Evolutionary conservation across 2,329 filamentous ascomycete species (phyloP).

Genomic region (Penicillium janthinellum): DNA sequence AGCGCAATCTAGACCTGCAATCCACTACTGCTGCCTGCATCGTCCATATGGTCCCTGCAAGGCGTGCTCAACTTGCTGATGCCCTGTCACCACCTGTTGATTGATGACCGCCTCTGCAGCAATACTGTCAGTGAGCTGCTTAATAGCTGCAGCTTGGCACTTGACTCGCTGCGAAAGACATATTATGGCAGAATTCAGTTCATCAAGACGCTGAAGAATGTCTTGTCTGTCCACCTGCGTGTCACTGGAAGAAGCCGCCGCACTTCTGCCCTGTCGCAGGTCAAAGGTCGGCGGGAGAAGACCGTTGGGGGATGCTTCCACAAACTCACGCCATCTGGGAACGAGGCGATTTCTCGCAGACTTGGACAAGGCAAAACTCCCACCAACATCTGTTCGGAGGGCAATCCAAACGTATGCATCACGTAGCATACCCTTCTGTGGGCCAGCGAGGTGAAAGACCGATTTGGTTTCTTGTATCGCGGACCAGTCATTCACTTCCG

Average conservation of each 20-base stretch:
- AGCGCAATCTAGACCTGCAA: neutral
- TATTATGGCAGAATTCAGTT: neutral
- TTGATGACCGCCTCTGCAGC: neutral
- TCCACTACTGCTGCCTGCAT: neutral
- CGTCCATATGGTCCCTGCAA: neutral
- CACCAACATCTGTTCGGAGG: neutral
- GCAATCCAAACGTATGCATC: conserved; percentile 2
- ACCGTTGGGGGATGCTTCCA: neutral
- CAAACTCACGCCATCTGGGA: neutral
- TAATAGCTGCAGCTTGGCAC: neutral
- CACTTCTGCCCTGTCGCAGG: neutral
- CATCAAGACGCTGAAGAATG: neutral
- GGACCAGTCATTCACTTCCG: neutral
- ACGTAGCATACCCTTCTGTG: neutral
- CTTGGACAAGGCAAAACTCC: neutral
- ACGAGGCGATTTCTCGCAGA: neutral
- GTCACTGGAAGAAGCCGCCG: neutral
- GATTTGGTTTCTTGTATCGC: neutral
- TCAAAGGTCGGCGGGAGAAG: neutral
- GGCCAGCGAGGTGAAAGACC: neutral
- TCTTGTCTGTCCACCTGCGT: neutral
- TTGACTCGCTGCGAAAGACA: neutral
- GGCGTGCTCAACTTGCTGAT: neutral
- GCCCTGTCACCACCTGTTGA: neutral
- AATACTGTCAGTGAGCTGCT: neutral